Base-by-base conservation (phyloP, 331 rosid genomes). In the Quercus tomentella region DNA sequence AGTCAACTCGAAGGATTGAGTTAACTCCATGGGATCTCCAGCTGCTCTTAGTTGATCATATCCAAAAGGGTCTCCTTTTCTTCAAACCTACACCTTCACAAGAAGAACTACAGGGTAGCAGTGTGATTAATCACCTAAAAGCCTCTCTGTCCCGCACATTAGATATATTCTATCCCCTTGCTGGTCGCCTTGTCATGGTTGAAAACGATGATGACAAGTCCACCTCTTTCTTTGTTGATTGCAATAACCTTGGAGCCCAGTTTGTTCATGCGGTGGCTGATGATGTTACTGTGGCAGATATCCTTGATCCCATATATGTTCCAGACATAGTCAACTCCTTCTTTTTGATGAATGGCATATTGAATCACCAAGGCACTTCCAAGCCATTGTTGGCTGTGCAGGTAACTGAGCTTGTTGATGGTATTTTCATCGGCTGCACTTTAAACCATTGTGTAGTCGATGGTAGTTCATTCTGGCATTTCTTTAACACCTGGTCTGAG, bases 391-490 rank as follows among this genome's bases (percentile, higher is more conserved):
- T 84, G 31, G 88, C 88, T 43, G 80, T 87, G 31, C 87, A 84
- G 33, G 80, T 87, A 56, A 87, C 91, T 3, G 91, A 87, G 74
- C 91, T 87, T 49, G 71, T 81, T 22, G 89, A 88, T 23, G 89
- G 77, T 1, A 76, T 88, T 2, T 88, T 88, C 81, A 20, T 88
- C 23, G 91, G 89, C 2, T 75, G 76, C 41, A 83, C 87, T 7
- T 78, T 83, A n/a, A 88, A 85, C 66, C 91, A 88, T 37, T 31
- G 84, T 10, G 84, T 85, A 52, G 76, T 76, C 1, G 89, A 88
- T 26, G 91, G 89, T 0, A 85, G 87, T 5, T 83, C 91, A 14
- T 85, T 88, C 57, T 88, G 91, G 91, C 87, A 85, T 85, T 88
- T 88, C 82, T 82, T 88, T 67, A 88, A 88, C 75, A 82, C 87